phyloP scores from a whole-genome alignment of 352 stramenopile species.

The Achlya hypogyna region DNA sequence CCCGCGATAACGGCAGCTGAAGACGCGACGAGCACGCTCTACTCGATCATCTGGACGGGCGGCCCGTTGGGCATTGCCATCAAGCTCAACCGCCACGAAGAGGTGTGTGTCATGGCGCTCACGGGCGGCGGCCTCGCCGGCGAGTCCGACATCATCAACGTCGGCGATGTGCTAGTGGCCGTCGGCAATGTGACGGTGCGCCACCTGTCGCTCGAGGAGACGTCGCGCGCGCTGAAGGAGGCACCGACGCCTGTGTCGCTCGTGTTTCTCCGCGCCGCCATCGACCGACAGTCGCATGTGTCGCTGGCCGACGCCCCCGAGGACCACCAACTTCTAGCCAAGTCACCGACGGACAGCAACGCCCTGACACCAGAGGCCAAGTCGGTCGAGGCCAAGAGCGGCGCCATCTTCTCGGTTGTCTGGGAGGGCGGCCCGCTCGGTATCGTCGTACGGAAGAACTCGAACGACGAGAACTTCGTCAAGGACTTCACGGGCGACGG shows the following conservation, averaged over 20 bases:
- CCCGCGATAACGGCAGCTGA: not conserved
- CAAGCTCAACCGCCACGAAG: conserved; percentile 27
- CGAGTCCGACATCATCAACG: conserved; percentile 18
- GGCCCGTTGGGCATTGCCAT: conserved; percentile 77
- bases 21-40: conserved; percentile 23
- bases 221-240: conserved; percentile 7
- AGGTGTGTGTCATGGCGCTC: conserved; percentile 19
- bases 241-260: conserved; percentile 18
- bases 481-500: conserved; percentile 13
- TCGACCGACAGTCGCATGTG: not conserved
- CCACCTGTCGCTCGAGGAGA: conserved; percentile 7
- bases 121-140: conserved; percentile 17
- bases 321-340: too few relatives aligned
- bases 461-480: conserved; percentile 18
- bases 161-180: conserved; percentile 12
- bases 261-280: conserved; percentile 6
- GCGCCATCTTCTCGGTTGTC: conserved; percentile 16
- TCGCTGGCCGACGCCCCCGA: not conserved
- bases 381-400: not conserved
- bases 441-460: conserved; percentile 17
- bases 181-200: conserved; percentile 10
- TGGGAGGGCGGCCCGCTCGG: conserved; percentile 21
- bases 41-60: conserved; percentile 70
- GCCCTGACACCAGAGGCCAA: not conserved
- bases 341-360: too few relatives aligned